Evolutionary conservation across 371 early-diverging fungal genomes (phyloP), one percentile per base, ranked within the genome.

Genomic region (Rhizopus delemar): DNA sequence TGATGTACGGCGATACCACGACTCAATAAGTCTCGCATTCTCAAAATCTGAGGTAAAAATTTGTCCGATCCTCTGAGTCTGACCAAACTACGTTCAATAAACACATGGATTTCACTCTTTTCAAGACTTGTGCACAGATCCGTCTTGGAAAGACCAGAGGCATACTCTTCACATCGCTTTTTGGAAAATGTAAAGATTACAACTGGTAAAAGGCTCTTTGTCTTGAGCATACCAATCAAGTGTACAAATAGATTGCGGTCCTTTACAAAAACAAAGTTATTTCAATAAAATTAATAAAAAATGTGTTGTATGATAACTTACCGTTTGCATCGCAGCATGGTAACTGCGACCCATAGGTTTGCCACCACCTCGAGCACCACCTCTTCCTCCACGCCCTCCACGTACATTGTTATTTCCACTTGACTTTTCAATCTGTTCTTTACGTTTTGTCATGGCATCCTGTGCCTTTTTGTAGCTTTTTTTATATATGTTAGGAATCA

Each of bases 1-100:
- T 99, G 99, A 78, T 99, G 99, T 9, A 98, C 95, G 5, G 95
- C 99, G 58, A 99, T 94, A 45, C 99, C 99, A 56, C 94, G 90
- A 48, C 82, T 75, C 51, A 99, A 75, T 53, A 94, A 72, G 28
- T 94, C 92, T 12, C 88, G 78, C 83, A 97, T 91, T 32, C 88
- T 84, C 36, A 86, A 54, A 34, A 99, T 86, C 80, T 99, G 99
- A 3, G 99, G 99, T 35, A 99, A 78, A 46, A 86, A 80, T 32
- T 87, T 85, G 68, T 97, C 96, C 4, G 75, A 70, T 31, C 88
- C 92, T 57, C 90, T 91, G 31, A 98, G 71, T 31, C 93, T 77
- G 6, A 83, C 84, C 48, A 97, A 66, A 41, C 90, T 85, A 50
- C 83, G 78, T 64, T 93, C 93, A 49, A 95, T 86, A 71, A 95